A percentile compares a stretch with the other conserved stretches of the same genome.
These are phyloP conservation scores for Nematodospora anomalae DNA, from an alignment of 1,139 yeast species.

Conservation along the genomic window DNA sequence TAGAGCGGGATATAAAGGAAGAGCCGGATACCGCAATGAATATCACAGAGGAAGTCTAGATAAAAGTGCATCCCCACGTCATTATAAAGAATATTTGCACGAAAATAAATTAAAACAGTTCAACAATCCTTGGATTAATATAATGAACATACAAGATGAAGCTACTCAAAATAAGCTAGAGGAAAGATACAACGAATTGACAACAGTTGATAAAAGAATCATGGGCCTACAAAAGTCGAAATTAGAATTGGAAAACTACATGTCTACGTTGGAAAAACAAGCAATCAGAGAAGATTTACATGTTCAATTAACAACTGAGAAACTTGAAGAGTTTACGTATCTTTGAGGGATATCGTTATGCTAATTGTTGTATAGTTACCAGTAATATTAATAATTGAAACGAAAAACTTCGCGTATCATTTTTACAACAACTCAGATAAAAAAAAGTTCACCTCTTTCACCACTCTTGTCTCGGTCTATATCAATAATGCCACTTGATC, in stretches of 20 bases:
- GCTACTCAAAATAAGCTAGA: constrained; percentile 23
- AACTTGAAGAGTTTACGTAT: constrained; percentile 43
- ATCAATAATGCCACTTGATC: constrained; percentile 17
- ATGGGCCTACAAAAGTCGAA: constrained; percentile 26
- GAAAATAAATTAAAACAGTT: constrained; percentile 20
- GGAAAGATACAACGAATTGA: constrained; percentile 20
- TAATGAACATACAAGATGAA: constrained; percentile 25
- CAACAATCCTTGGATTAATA: constrained; percentile 30
- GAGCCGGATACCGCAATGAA: constrained; percentile 8
- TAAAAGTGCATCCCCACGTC: constrained; percentile 7
- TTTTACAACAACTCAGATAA: background rate
- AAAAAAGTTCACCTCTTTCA: no score
- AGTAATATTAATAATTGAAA: background rate
- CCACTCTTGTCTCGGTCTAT: background rate
- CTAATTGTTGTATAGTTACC: background rate
- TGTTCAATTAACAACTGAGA: constrained; percentile 40
- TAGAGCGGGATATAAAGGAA: constrained; percentile 6
- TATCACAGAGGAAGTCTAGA: constrained; percentile 1
- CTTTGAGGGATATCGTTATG: constrained; percentile 24
- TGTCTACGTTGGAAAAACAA: constrained; percentile 29
- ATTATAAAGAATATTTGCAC: constrained; percentile 12
- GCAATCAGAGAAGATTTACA: constrained; percentile 35
- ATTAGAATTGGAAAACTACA: constrained; percentile 22
- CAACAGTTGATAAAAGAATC: constrained; percentile 27
- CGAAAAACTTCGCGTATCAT: background rate